Percentiles rank a stretch among this genome's conserved stretches.
These are phyloP conservation scores for Candida sonorensis DNA, from an alignment of 805 yeast genomes.

Conservation along the genomic window DNA sequence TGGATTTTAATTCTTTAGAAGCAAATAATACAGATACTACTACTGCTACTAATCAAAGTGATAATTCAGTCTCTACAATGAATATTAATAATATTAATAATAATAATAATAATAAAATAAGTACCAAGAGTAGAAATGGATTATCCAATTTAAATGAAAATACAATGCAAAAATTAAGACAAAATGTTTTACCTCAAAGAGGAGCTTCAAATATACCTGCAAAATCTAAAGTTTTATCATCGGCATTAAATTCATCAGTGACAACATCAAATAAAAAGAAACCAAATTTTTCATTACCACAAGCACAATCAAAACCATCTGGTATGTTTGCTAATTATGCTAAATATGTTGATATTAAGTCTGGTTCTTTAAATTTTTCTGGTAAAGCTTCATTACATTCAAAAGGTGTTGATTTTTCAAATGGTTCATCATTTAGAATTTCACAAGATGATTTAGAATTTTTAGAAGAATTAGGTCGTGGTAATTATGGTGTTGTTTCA, in stretches of 20 bases:
- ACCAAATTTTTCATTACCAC: conserved; percentile 18
- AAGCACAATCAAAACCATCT: conserved; percentile 30
- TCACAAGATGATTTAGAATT: conserved; percentile 78
- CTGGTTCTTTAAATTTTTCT: conserved; percentile 86
- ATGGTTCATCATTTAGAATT: conserved; percentile 82
- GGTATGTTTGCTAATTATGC: conserved; percentile 80
- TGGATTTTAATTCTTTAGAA: conserved; percentile 27
- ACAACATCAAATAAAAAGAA: conserved; percentile 9
- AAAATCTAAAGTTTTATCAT: conserved; percentile 9
- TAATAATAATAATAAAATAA: not conserved
- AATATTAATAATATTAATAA: too few relatives aligned
- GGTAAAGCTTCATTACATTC: conserved; percentile 92
- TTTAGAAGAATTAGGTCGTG: conserved; percentile 86
- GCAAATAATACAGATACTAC: too few relatives aligned
- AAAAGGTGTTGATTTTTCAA: conserved; percentile 83
- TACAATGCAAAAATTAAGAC: conserved; percentile 12
- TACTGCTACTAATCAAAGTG: too few relatives aligned
- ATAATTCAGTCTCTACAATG: too few relatives aligned
- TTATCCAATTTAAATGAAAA: conserved; percentile 4
- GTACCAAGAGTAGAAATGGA: too few relatives aligned
- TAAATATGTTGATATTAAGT: conserved; percentile 82
- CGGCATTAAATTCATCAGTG: conserved; percentile 14
- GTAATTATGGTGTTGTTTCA: conserved; percentile 93
- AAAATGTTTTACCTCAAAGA: conserved; percentile 19
- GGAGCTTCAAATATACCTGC: conserved; percentile 16